Conservation (phyloP, 108 stramenopile species). For the Nitzschia palea region DNA sequence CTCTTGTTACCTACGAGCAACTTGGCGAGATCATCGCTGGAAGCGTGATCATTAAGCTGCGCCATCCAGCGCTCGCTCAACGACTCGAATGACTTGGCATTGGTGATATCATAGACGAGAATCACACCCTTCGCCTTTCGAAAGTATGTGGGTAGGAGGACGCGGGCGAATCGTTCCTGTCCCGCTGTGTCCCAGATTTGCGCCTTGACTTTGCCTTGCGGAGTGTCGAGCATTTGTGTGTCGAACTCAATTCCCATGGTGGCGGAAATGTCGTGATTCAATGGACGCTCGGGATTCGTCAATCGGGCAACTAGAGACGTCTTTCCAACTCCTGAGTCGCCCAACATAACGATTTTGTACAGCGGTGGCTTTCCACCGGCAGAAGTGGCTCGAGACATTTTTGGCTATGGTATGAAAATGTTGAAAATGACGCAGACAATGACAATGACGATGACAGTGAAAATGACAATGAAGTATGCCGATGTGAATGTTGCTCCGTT, state of each 20-base stretch:
- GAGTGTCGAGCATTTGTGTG: conserved; percentile 91
- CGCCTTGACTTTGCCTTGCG: conserved; percentile 90
- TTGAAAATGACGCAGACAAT: too few species aligned
- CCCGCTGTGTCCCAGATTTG: conserved; percentile 96
- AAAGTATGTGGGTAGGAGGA: conserved; percentile 88
- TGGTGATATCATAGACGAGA: conserved; percentile 89
- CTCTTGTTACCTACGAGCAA: conserved; percentile 88
- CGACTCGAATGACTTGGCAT: conserved; percentile 76
- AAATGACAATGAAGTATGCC: too few species aligned
- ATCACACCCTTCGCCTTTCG: conserved; percentile 92
- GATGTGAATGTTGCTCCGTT: too few species aligned
- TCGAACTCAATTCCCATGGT: conserved; percentile 96
- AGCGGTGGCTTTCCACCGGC: conserved; percentile 85
- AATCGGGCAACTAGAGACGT: conserved; percentile 86
- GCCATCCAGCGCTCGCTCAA: conserved; percentile 83
- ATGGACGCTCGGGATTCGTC: conserved; percentile 82
- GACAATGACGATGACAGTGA: too few species aligned
- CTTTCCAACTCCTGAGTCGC: conserved; percentile 91
- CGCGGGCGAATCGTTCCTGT: conserved; percentile 90
- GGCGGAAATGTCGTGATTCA: conserved; percentile 89
- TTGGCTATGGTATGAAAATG: too few species aligned
- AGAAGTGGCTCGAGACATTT: conserved; percentile 70
- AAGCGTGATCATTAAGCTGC: conserved; percentile 86
- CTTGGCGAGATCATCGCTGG: conserved; percentile 78
- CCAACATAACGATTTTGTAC: conserved; percentile 94